Base-by-base conservation (phyloP, 305 asterid genomes). In the Fraxinus baroniana region DNA sequence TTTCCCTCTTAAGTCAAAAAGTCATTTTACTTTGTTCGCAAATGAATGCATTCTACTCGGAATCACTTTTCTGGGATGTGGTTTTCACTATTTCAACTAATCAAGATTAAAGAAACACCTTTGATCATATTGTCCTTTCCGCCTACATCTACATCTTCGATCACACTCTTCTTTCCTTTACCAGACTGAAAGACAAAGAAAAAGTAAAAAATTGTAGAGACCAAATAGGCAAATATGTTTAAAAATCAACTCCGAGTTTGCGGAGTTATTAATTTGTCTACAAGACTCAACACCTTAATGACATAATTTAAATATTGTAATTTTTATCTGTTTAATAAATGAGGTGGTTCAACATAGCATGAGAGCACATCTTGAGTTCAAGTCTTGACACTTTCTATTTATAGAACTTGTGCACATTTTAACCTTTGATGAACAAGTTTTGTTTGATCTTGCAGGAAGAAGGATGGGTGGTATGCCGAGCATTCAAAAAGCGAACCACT, bases 391-490 rank as follows among this genome's bases (percentile, higher is more conserved):
- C 9, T 20, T 20, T 60, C 30, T 20, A 60, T 60, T 52, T 52
- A 52, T 52, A n/a, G 18, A 9, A 24, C 13, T 8, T 64, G 17
- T 64, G 33, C 32, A 24, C 17, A 26, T 24, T 9, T 68, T 26
- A 66, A 18, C 7, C 17, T 66, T 68, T 12, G 20, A 68, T 28
- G 10, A 30, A 26, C 13, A 12, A 26, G n/a, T 28, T 68, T 30
- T 62, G 32, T 62, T 70, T 28, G 39, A 70, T 74, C 0, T 68
- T 80, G 89, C 93, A 93, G 97, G 98, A 93, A 79, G 97, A 93
- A 83, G 97, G 97, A 30, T 94, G 98, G 98, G 98, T 93, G 62
- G 97, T 93, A 7, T 94, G 98, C 70, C 90, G 97, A 55, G 97
- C 97, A 57, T 94, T 94, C 87, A 93, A 91, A 90, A 94, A 94